phyloP scores from a whole-genome alignment of 352 stramenopile species.

The Thalassiosira oceanica region DNA sequence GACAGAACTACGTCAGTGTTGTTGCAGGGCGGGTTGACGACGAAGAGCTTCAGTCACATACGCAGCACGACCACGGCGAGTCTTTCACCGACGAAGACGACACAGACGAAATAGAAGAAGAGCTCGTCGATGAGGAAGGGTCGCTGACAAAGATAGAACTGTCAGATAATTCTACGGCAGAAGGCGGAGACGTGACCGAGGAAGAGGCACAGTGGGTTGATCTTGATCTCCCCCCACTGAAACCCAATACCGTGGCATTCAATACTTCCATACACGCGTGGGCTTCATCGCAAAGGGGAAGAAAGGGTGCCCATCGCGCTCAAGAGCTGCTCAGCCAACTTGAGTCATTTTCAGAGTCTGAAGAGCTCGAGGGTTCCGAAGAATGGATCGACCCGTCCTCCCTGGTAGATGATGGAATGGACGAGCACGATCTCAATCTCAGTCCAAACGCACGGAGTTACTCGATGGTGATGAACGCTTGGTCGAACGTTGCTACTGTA shows the following conservation, averaged over 20 bases:
- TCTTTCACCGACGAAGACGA: not conserved
- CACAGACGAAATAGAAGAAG: slow-evolving; percentile 11
- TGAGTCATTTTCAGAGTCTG: slow-evolving; percentile 28
- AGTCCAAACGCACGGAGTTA: slow-evolving; percentile 39
- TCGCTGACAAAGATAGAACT: not conserved
- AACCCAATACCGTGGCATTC: slow-evolving; percentile 40
- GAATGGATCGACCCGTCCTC: not conserved
- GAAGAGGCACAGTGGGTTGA: not conserved
- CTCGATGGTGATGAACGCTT: slow-evolving; percentile 51
- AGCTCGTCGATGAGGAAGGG: slow-evolving; percentile 15
- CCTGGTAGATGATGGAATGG: slow-evolving; percentile 13
- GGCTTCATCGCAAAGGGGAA: slow-evolving; percentile 8
- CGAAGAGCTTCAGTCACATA: not conserved
- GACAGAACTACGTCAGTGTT: slow-evolving; percentile 20
- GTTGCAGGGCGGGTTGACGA: slow-evolving; percentile 2
- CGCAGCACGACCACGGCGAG: not conserved
- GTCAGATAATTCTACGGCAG: not conserved
- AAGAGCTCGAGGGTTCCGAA: slow-evolving; percentile 26
- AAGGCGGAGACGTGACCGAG: not conserved
- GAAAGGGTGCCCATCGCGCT: slow-evolving; percentile 20
- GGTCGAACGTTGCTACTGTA: slow-evolving; percentile 21
- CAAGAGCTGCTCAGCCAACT: slow-evolving; percentile 31
- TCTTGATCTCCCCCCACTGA: slow-evolving; percentile 12
- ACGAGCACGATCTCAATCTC: slow-evolving; percentile 8
- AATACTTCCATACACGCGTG: slow-evolving; percentile 39